Evolutionary conservation across 257 asterid genomes (phyloP).

Genomic region (Galeopsis tetrahit): DNA sequence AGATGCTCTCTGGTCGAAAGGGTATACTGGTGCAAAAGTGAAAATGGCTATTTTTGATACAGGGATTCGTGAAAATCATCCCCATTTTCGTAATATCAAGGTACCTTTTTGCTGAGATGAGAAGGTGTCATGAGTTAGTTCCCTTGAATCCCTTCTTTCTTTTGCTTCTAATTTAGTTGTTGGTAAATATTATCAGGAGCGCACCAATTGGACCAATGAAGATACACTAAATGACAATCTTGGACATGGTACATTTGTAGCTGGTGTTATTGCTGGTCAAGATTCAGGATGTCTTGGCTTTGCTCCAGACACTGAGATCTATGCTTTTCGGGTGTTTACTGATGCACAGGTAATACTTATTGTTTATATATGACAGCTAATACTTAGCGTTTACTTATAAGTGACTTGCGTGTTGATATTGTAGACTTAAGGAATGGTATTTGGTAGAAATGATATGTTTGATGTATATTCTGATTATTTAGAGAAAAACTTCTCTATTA

Average conservation of each 20-base stretch:
- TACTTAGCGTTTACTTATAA: conserved; percentile 42
- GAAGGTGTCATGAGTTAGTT: conserved; percentile 15
- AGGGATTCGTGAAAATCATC: conserved; percentile 90
- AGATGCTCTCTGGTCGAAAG: conserved; percentile 91
- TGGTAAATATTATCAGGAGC: conserved; percentile 64
- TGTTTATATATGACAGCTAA: conserved; percentile 59
- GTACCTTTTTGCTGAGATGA: conserved; percentile 42
- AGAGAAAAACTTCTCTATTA: too few species aligned
- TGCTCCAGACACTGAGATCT: conserved; percentile 97
- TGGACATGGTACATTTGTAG: conserved; percentile 99
- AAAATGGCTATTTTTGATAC: conserved; percentile 99
- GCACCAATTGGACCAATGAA: conserved; percentile 99
- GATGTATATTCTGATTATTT: too few species aligned
- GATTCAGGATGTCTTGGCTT: conserved; percentile 97
- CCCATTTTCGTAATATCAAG: conserved; percentile 98
- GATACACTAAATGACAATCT: conserved; percentile 96
- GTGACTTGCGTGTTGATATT: conserved; percentile 13
- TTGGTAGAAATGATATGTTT: too few species aligned
- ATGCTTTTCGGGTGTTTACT: conserved; percentile 96
- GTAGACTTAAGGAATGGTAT: conserved; percentile 4
- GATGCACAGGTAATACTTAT: conserved; percentile 93
- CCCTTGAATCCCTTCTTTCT: conserved; percentile 13
- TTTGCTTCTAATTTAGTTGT: conserved; percentile 26
- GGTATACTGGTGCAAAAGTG: conserved; percentile 92
- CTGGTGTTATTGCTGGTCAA: conserved; percentile 97